Evolutionary conservation across 768 basidiomycete species (phyloP).

Genomic region (Amanita exitialis): DNA sequence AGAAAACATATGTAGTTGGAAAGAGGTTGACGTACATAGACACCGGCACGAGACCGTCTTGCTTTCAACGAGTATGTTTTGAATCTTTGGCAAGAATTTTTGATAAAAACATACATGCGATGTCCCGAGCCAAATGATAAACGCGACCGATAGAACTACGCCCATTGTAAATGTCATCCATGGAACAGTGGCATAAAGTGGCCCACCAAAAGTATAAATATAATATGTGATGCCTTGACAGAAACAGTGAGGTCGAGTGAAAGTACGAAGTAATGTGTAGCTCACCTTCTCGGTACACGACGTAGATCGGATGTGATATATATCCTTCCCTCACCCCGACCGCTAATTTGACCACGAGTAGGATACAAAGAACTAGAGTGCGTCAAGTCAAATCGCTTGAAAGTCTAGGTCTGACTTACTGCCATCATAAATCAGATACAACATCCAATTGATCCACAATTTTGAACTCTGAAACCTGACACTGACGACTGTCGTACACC

Average conservation of each 20-base stretch:
- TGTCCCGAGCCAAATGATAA: background rate
- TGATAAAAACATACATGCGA: background rate
- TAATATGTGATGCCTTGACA: slow-evolving; percentile 3
- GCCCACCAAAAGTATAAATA: background rate
- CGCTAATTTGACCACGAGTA: background rate
- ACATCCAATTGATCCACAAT: background rate
- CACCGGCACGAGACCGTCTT: background rate
- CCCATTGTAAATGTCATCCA: background rate
- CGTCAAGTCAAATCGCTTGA: background rate
- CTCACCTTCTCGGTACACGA: slow-evolving; percentile 6
- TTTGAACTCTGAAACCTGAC: background rate
- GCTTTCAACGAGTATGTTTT: background rate
- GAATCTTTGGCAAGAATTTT: background rate
- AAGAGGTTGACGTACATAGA: background rate
- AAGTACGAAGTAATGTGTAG: background rate
- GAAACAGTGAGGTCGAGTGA: background rate
- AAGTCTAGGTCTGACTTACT: background rate
- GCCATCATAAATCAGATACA: background rate
- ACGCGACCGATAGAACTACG: background rate
- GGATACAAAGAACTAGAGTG: background rate
- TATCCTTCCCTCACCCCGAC: background rate
- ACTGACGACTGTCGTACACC: background rate
- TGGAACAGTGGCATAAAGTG: background rate
- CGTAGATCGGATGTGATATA: background rate
- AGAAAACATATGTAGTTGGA: background rate